These are phyloP conservation scores for Aspergillus carbonarius DNA, from an alignment of 2,329 filamentous ascomycete species.

Conservation along the genomic window DNA sequence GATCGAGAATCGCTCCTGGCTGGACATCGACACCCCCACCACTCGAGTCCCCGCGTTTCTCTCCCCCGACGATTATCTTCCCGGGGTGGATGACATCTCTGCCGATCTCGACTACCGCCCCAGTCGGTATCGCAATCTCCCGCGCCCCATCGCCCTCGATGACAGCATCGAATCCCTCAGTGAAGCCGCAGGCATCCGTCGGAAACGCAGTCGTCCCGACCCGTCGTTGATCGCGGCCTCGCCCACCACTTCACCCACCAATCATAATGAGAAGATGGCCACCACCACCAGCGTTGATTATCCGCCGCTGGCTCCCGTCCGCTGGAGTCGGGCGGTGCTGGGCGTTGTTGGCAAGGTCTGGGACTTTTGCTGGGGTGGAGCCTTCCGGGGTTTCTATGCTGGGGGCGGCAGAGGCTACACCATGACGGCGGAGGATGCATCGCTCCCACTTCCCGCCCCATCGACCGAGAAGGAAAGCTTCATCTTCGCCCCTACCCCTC, in stretches of 20 bases:
- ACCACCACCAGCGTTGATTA: neutral
- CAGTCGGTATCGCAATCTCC: constrained; percentile 40
- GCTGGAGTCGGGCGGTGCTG: constrained; percentile 45
- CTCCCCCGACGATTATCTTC: constrained; percentile 25
- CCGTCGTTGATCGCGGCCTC: constrained; percentile 26
- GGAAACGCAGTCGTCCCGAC: constrained; percentile 36
- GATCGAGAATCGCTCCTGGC: constrained; percentile 25
- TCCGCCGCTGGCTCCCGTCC: constrained; percentile 20
- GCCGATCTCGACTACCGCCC: constrained; percentile 35
- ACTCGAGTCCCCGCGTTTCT: constrained; percentile 33
- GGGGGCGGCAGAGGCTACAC: constrained; percentile 75
- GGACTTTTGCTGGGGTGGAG: constrained; percentile 71
- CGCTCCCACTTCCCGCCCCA: constrained; percentile 10
- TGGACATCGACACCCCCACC: constrained; percentile 30
- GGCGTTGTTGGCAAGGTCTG: constrained; percentile 66
- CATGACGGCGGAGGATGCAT: constrained; percentile 40
- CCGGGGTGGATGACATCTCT: constrained; percentile 28
- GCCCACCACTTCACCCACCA: constrained; percentile 20
- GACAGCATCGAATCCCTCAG: constrained; percentile 26
- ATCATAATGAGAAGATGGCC: constrained; percentile 21
- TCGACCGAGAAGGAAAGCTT: constrained; percentile 21
- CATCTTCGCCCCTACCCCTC: constrained; percentile 14
- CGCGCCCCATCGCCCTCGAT: constrained; percentile 27
- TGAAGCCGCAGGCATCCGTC: constrained; percentile 24
- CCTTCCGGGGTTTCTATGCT: constrained; percentile 82